These are phyloP conservation scores for Curvularia verruculosa DNA, from an alignment of 2,329 filamentous ascomycete genomes.

Conservation along the genomic window DNA sequence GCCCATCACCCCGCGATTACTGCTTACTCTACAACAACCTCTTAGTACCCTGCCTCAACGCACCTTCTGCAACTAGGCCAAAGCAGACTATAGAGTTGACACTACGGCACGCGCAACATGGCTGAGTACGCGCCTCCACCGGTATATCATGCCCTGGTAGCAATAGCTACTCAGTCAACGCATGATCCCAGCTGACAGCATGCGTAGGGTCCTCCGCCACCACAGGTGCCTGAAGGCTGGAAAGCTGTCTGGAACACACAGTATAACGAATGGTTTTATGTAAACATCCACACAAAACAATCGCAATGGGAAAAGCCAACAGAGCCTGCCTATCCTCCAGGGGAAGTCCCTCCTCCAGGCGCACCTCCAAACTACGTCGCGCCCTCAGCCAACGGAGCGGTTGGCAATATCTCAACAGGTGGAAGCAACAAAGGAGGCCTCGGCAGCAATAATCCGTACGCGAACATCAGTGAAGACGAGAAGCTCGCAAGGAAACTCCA, in stretches of 20 bases:
- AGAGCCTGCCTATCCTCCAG: slow-evolving; percentile 65
- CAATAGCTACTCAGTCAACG: slow-evolving; percentile 7
- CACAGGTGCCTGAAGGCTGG: slow-evolving; percentile 77
- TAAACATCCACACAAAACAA: slow-evolving; percentile 84
- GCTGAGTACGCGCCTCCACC: slow-evolving; percentile 46
- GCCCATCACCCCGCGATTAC: slow-evolving; percentile 18
- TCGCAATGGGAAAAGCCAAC: slow-evolving; percentile 91
- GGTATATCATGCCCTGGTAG: slow-evolving; percentile 26
- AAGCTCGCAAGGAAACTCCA: slow-evolving; percentile 77
- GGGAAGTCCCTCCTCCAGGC: slow-evolving; percentile 57
- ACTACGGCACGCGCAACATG: slow-evolving; percentile 25
- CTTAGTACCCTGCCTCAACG: neutral
- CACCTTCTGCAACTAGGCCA: no score
- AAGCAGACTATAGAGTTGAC: neutral
- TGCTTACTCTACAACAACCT: slow-evolving; percentile 11
- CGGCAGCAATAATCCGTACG: slow-evolving; percentile 73
- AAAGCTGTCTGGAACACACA: slow-evolving; percentile 82
- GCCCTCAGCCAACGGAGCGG: slow-evolving; percentile 50
- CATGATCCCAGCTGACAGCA: slow-evolving; percentile 14
- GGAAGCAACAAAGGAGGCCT: slow-evolving; percentile 55
- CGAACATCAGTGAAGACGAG: slow-evolving; percentile 68
- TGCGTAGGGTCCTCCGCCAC: slow-evolving; percentile 60
- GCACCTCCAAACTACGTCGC: slow-evolving; percentile 71
- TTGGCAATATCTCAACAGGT: slow-evolving; percentile 35
- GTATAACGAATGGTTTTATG: slow-evolving; percentile 93